Percentiles rank a stretch among this genome's conserved stretches.
Evolutionary conservation across 2,329 filamentous ascomycete species (phyloP).

Genomic region (Epichloe aotearoae): DNA sequence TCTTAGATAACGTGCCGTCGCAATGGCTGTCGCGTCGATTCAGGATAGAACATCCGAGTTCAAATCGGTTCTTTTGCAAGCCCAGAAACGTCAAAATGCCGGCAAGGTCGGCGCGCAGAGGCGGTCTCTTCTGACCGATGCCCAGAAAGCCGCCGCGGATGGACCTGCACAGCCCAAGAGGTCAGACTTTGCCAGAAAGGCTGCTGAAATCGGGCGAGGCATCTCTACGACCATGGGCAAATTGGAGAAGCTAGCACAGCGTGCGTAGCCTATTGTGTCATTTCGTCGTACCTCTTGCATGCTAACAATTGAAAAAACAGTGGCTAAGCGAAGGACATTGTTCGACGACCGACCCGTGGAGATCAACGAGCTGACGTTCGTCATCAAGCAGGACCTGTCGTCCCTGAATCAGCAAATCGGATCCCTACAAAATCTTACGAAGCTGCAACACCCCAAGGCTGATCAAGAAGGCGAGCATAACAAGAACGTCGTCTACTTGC

Average conservation of each 20-base stretch:
- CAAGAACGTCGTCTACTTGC: slow-evolving; percentile 86
- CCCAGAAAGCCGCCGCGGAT: slow-evolving; percentile 53
- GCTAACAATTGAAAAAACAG: slow-evolving; percentile 23
- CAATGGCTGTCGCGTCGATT: slow-evolving; percentile 60
- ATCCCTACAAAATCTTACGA: slow-evolving; percentile 62
- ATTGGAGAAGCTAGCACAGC: slow-evolving; percentile 79
- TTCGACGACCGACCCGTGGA: slow-evolving; percentile 96
- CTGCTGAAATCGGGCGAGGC: slow-evolving; percentile 80
- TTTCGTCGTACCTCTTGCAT: neutral
- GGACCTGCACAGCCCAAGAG: slow-evolving; percentile 43
- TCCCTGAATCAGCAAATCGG: slow-evolving; percentile 76
- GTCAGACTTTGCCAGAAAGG: slow-evolving; percentile 86
- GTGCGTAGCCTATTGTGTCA: slow-evolving; percentile 29
- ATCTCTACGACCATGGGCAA: slow-evolving; percentile 92
- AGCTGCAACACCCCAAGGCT: slow-evolving; percentile 58
- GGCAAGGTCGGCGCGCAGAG: slow-evolving; percentile 68
- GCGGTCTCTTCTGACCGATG: slow-evolving; percentile 63
- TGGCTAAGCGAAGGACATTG: slow-evolving; percentile 91
- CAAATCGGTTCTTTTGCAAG: slow-evolving; percentile 75
- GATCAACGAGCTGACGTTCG: slow-evolving; percentile 91
- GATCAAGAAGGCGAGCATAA: slow-evolving; percentile 92
- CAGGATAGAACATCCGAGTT: slow-evolving; percentile 97
- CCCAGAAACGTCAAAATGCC: slow-evolving; percentile 64
- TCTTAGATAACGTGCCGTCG: slow-evolving; percentile 7
- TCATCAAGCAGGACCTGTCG: slow-evolving; percentile 95